Evolutionary conservation across 2,329 filamentous ascomycete species (phyloP).

Genomic region (Ceratocystis eucalypticola): DNA sequence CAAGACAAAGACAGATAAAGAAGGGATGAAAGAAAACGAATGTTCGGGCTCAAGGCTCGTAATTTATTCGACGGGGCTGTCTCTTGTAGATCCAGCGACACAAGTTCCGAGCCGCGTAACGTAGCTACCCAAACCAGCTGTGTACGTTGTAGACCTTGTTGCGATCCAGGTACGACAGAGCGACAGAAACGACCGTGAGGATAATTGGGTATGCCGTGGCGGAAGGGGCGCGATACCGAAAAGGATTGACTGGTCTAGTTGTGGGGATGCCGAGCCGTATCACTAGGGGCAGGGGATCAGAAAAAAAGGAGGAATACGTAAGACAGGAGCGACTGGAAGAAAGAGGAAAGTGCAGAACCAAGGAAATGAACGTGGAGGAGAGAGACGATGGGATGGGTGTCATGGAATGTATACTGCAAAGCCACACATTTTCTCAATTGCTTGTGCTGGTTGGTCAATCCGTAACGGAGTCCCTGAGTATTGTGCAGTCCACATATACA

Average conservation of each 20-base stretch:
- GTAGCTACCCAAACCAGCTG: neutral
- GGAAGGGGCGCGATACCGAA: neutral
- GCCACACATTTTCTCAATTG: neutral
- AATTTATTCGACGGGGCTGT: neutral
- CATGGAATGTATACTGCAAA: neutral
- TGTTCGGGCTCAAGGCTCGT: neutral
- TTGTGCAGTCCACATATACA: neutral
- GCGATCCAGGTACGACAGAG: neutral
- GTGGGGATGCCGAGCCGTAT: slow-evolving; percentile 4
- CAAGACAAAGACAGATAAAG: neutral
- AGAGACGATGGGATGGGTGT: neutral
- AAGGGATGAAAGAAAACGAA: neutral
- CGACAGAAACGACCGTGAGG: neutral
- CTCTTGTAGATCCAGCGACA: neutral
- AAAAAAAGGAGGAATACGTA: neutral
- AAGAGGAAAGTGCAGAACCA: neutral
- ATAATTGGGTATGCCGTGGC: neutral
- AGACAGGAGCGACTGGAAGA: neutral
- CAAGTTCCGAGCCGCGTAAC: neutral
- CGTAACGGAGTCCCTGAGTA: neutral
- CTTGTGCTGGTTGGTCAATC: neutral
- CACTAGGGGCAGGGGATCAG: neutral
- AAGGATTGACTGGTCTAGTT: neutral
- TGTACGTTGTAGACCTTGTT: neutral
- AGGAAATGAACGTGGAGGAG: neutral